These are phyloP conservation scores for Backusella morwellensis DNA, from an alignment of 192 early-diverging fungal genomes.

Conservation along the genomic window DNA sequence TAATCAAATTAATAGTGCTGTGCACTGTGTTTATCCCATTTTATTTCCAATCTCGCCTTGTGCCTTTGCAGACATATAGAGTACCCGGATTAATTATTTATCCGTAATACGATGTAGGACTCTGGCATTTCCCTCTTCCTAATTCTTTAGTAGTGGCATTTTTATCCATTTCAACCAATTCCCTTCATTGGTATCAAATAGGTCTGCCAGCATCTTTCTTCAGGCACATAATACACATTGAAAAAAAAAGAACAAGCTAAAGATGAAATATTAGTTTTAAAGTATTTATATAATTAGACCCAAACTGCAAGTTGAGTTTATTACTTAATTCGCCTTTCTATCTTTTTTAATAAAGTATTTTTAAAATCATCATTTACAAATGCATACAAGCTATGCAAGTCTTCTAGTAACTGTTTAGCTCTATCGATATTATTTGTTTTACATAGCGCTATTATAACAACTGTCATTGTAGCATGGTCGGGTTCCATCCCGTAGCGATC, in stretches of 20 bases:
- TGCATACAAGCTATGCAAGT: not conserved
- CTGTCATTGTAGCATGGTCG: slow-evolving; percentile 11
- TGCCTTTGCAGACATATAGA: too few species aligned
- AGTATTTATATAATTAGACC: not conserved
- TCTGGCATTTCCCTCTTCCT: too few species aligned
- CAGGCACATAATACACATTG: not conserved
- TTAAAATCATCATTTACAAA: slow-evolving; percentile 5
- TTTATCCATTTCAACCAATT: too few species aligned
- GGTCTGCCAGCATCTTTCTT: not conserved
- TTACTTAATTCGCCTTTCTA: not conserved
- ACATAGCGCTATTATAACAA: slow-evolving; percentile 1
- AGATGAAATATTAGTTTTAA: not conserved
- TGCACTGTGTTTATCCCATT: too few species aligned
- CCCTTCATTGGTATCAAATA: too few species aligned
- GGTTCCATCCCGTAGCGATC: not conserved
- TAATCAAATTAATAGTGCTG: too few species aligned
- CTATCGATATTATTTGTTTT: not conserved
- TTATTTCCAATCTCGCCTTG: too few species aligned
- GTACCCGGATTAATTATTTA: too few species aligned
- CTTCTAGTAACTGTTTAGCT: not conserved
- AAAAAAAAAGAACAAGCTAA: not conserved
- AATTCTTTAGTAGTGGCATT: too few species aligned
- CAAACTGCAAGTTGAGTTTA: not conserved
- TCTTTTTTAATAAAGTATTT: not conserved
- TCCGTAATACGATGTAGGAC: too few species aligned